These are phyloP conservation scores for Podospora pseudoanserina DNA, from an alignment of 495 filamentous ascomycete genomes.

Conservation along the genomic window DNA sequence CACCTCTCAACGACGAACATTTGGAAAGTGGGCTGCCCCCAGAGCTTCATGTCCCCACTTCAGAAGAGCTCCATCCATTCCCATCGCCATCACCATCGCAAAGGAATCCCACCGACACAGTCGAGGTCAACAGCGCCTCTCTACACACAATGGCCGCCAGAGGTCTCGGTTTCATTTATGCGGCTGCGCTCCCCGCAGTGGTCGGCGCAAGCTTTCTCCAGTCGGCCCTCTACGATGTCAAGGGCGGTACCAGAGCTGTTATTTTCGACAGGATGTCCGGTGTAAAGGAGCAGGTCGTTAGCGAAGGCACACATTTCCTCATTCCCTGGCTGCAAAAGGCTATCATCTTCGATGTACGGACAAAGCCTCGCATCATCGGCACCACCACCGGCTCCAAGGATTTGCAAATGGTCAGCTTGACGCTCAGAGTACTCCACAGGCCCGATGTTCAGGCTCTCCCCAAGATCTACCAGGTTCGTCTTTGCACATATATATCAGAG, in stretches of 20 bases:
- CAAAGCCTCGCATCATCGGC: constrained; percentile 91
- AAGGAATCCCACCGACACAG: constrained; percentile 14
- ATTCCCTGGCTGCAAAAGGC: constrained; percentile 93
- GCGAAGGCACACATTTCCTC: constrained; percentile 96
- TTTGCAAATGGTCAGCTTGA: constrained; percentile 99
- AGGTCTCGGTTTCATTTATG: constrained; percentile 61
- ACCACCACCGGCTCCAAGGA: constrained; percentile 99
- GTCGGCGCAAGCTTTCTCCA: constrained; percentile 60
- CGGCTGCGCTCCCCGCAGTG: constrained; percentile 66
- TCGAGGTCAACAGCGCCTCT: background rate
- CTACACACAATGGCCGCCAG: constrained; percentile 48
- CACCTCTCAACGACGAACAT: background rate
- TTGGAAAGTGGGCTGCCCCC: background rate
- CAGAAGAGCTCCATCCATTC: constrained; percentile 25
- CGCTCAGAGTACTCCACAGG: constrained; percentile 88
- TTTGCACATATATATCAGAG: constrained; percentile 45
- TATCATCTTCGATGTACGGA: constrained; percentile 96
- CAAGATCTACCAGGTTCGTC: constrained; percentile 92
- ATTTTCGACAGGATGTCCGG: constrained; percentile 96
- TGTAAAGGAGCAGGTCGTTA: constrained; percentile 87
- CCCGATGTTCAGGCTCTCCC: constrained; percentile 90
- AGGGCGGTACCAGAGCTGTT: constrained; percentile 87
- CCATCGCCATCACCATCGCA: constrained; percentile 1
- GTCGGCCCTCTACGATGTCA: constrained; percentile 91
- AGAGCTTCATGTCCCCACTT: constrained; percentile 18